phyloP scores from a whole-genome alignment of 345 rosid species.

The Gossypium thurberi region DNA sequence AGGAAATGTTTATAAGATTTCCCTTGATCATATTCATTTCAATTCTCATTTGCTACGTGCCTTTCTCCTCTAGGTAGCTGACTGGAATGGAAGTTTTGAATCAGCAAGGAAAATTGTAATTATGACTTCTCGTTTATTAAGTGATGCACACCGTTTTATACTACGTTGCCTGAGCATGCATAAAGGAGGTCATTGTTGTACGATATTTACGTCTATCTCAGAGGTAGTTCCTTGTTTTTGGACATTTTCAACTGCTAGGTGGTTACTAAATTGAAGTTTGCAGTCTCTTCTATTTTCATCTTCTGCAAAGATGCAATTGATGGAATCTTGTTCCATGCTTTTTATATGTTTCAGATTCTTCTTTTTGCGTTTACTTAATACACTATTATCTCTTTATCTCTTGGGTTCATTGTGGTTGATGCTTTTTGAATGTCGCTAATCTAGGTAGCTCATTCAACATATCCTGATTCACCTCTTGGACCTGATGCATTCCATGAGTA shows the following conservation, averaged over 20 bases:
- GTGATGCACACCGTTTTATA: constrained; percentile 90
- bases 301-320: constrained; percentile 2
- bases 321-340: constrained; percentile 2
- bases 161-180: constrained; percentile 70
- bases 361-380: neutral
- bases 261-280: neutral
- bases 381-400: neutral
- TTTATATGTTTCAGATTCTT: constrained; percentile 1
- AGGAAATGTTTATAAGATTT: neutral
- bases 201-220: constrained; percentile 71
- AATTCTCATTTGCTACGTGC: constrained; percentile 11
- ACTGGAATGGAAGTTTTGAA: constrained; percentile 56
- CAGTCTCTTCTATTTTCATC: constrained; percentile 3
- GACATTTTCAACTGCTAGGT: constrained; percentile 9
- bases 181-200: constrained; percentile 42
- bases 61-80: constrained; percentile 47
- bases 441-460: constrained; percentile 77
- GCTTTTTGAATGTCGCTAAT: constrained; percentile 16
- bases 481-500: constrained; percentile 89
- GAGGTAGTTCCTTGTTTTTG: constrained; percentile 50
- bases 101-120: constrained; percentile 49
- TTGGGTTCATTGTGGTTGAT: constrained; percentile 4
- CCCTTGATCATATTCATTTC: neutral
- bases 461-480: constrained; percentile 86
- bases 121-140: constrained; percentile 74